A percentile compares a stretch with the other conserved stretches of the same genome.
Conservation (phyloP, 768 basidiomycete species). For the Mycena vitilis region DNA sequence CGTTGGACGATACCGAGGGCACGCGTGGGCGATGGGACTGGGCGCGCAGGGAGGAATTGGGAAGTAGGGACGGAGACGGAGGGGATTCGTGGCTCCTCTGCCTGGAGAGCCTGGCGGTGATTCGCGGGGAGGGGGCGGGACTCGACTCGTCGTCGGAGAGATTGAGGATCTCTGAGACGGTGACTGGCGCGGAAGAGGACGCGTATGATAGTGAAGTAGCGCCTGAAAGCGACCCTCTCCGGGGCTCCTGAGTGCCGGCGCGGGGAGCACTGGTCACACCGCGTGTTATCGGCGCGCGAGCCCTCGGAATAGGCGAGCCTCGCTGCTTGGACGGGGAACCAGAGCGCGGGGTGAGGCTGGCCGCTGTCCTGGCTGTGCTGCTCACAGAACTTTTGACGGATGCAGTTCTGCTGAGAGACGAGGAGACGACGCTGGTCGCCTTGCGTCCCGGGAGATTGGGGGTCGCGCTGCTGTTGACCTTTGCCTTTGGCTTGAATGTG, state of each 20-base stretch:
- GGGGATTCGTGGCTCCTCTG: constrained; percentile 30
- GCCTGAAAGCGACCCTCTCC: constrained; percentile 13
- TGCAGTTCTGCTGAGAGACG: constrained; percentile 46
- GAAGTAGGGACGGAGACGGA: constrained; percentile 36
- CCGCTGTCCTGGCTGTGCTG: neutral
- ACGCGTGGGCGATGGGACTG: constrained; percentile 47
- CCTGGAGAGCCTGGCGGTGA: constrained; percentile 30
- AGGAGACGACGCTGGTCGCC: constrained; percentile 45
- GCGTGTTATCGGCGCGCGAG: constrained; percentile 30
- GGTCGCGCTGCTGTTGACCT: constrained; percentile 68
- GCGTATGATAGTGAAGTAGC: constrained; percentile 1
- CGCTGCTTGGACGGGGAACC: constrained; percentile 27
- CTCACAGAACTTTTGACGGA: constrained; percentile 34
- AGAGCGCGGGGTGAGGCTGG: constrained; percentile 28
- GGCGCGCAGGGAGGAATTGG: constrained; percentile 45
- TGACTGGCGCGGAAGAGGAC: constrained; percentile 14
- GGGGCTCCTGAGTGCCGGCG: constrained; percentile 6
- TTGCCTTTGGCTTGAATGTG: constrained; percentile 63
- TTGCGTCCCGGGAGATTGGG: constrained; percentile 42
- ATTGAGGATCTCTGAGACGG: constrained; percentile 25
- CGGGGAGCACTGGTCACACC: constrained; percentile 8
- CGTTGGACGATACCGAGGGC: constrained; percentile 54
- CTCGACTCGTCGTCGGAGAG: constrained; percentile 30
- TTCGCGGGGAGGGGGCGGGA: constrained; percentile 28
- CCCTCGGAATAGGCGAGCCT: constrained; percentile 34